Conservation (phyloP, 1,284 basidiomycete species). For the Ustilago hordei region DNA sequence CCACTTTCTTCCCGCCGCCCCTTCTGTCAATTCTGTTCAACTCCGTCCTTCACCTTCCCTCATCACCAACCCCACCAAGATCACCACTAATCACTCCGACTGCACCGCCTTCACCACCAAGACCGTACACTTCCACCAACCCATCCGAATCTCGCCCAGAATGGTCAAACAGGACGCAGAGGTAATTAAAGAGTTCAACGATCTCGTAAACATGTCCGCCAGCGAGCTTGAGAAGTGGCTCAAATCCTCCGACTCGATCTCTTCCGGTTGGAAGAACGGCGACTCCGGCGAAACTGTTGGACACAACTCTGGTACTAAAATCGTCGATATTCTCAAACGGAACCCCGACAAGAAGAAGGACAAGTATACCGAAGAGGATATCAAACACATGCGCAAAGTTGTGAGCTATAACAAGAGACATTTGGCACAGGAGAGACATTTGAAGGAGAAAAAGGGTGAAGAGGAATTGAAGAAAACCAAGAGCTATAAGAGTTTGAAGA, state of each 20-base stretch:
- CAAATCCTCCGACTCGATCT: slow-evolving; percentile 56
- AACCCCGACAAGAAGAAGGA: slow-evolving; percentile 65
- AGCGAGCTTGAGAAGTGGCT: slow-evolving; percentile 66
- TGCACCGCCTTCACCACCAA: neutral
- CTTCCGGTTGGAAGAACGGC: slow-evolving; percentile 60
- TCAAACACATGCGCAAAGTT: slow-evolving; percentile 69
- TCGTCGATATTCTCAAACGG: slow-evolving; percentile 66
- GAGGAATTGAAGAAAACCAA: slow-evolving; percentile 61
- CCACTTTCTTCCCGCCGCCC: neutral
- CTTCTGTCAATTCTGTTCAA: neutral
- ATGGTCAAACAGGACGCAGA: slow-evolving; percentile 59
- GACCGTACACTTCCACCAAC: neutral
- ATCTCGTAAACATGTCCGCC: slow-evolving; percentile 68
- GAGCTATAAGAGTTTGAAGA: slow-evolving; percentile 56
- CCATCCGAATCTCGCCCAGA: slow-evolving; percentile 13
- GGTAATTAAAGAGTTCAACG: slow-evolving; percentile 62
- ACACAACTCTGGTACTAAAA: slow-evolving; percentile 59
- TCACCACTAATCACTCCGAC: neutral
- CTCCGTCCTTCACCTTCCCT: neutral
- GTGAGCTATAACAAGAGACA: slow-evolving; percentile 69
- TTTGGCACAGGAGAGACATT: slow-evolving; percentile 62
- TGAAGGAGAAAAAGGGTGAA: slow-evolving; percentile 56
- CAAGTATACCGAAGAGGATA: slow-evolving; percentile 64
- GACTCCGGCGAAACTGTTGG: slow-evolving; percentile 59
- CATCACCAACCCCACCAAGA: neutral